A percentile compares a stretch with the other conserved stretches of the same genome.
These are phyloP conservation scores for Pseudogymnoascus sp. DNA, from an alignment of 2,329 filamentous ascomycete genomes.

Conservation along the genomic window DNA sequence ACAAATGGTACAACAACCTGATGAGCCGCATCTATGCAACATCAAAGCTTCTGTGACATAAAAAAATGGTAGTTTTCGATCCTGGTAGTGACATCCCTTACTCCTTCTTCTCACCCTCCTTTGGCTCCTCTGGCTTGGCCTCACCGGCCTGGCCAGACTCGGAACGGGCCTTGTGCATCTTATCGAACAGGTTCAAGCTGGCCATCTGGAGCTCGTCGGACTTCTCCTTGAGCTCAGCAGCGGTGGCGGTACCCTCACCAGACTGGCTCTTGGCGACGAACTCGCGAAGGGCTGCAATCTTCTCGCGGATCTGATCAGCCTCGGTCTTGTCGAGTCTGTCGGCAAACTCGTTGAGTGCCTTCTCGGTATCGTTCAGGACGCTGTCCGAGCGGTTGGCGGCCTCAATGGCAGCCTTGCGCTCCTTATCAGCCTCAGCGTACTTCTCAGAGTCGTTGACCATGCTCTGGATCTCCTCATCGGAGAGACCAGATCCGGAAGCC, in stretches of 20 bases:
- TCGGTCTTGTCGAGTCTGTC: conserved; percentile 96
- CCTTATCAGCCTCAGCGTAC: conserved; percentile 90
- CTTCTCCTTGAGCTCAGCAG: conserved; percentile 96
- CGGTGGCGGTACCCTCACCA: conserved; percentile 78
- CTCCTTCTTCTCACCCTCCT: conserved; percentile 63
- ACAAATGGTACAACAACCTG: conserved; percentile 26
- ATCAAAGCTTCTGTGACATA: conserved; percentile 24
- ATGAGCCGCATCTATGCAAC: conserved; percentile 29
- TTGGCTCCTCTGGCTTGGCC: conserved; percentile 37
- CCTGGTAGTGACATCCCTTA: conserved; percentile 35
- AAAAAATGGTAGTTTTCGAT: conserved; percentile 18
- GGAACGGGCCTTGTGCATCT: conserved; percentile 95
- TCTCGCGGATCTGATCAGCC: conserved; percentile 87
- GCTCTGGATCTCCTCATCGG: conserved; percentile 85
- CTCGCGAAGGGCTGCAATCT: conserved; percentile 79
- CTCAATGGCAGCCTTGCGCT: conserved; percentile 93
- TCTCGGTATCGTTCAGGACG: conserved; percentile 95
- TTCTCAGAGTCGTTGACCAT: conserved; percentile 99
- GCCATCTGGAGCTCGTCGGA: conserved; percentile 95
- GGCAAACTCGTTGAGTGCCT: conserved; percentile 92
- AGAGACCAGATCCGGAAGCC: conserved; percentile 93
- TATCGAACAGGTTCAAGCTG: conserved; percentile 94
- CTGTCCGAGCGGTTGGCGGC: conserved; percentile 95
- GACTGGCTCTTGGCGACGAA: conserved; percentile 91
- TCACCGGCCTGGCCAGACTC: conserved; percentile 52